Conservation (phyloP, 148 eudicot genomes). For the Chenopodium formosanum region DNA sequence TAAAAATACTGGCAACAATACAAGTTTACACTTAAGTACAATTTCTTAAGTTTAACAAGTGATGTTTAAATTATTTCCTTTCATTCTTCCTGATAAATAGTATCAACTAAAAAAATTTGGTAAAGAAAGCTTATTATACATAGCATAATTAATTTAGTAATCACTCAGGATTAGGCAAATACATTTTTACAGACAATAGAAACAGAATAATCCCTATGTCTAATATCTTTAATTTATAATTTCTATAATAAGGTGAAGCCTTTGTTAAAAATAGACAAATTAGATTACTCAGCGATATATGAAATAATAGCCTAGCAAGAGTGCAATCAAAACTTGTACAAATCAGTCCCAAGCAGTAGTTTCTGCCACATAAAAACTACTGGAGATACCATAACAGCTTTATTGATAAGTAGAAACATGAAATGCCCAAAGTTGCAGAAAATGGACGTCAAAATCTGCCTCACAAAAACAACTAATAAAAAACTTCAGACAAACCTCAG, state of each 20-base stretch:
- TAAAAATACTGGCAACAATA: background rate
- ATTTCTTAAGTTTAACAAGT: background rate
- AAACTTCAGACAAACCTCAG: constrained; percentile 53
- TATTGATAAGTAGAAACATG: background rate
- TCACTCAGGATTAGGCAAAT: no score
- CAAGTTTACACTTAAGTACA: background rate
- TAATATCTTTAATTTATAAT: background rate
- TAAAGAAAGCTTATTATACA: background rate
- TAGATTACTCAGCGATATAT: background rate
- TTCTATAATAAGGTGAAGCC: background rate
- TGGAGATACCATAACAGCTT: background rate
- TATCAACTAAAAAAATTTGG: no score
- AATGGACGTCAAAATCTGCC: background rate
- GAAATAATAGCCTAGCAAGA: background rate
- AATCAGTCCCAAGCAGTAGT: background rate
- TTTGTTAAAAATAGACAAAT: background rate
- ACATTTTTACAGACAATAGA: background rate
- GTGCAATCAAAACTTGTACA: background rate
- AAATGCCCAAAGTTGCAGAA: background rate
- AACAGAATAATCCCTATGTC: background rate
- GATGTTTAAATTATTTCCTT: no score
- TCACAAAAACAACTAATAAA: background rate
- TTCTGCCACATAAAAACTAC: no score
- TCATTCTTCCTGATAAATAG: background rate
- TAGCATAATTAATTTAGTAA: no score